Conservation (phyloP, 306 rosid species). For the Rosa multiflora region DNA sequence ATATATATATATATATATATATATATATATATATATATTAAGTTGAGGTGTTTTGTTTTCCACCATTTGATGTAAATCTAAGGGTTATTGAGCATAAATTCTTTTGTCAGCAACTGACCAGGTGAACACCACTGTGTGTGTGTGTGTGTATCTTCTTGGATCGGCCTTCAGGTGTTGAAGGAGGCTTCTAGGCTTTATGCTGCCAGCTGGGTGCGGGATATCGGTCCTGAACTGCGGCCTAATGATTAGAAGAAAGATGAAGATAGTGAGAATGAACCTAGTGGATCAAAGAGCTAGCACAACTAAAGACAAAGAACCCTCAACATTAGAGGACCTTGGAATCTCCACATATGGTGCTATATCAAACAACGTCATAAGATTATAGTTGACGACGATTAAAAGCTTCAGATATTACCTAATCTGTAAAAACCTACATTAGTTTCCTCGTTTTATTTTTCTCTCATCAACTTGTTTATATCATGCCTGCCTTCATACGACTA, state of each 20-base stretch:
- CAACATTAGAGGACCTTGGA: constrained; percentile 89
- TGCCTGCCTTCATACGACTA: background rate
- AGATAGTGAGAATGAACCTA: constrained; percentile 37
- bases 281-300: constrained; percentile 34
- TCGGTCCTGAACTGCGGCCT: constrained; percentile 94
- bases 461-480: too few relatives aligned
- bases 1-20: too few relatives aligned
- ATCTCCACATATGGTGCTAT: constrained; percentile 7
- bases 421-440: background rate
- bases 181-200: constrained; percentile 79
- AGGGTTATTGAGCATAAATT: too few relatives aligned
- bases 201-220: constrained; percentile 89
- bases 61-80: too few relatives aligned
- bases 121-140: too few relatives aligned
- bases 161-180: constrained; percentile 61
- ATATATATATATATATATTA: too few relatives aligned
- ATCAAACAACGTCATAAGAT: background rate
- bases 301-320: constrained; percentile 53
- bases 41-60: too few relatives aligned
- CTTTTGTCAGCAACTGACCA: too few relatives aligned
- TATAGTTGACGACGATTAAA: background rate
- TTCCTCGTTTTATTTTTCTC: background rate
- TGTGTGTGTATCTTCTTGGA: background rate
- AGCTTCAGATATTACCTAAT: background rate
- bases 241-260: constrained; percentile 68